These are phyloP conservation scores for Chrysophaeum taylorii DNA, from an alignment of 352 stramenopile genomes.

Conservation along the genomic window DNA sequence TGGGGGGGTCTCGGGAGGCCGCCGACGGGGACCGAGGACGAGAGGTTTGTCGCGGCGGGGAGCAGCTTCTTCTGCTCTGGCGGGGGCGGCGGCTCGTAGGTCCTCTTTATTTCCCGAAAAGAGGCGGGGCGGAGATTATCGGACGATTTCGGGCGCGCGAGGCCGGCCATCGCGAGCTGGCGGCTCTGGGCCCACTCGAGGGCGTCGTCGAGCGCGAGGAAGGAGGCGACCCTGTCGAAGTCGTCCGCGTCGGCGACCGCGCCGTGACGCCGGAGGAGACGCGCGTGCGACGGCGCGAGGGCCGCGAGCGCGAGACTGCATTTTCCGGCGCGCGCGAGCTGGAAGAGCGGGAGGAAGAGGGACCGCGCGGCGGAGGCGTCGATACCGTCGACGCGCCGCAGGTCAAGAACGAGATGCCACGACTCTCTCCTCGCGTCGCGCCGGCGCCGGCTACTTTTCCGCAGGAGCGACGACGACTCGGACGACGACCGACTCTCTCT, in stretches of 20 bases:
- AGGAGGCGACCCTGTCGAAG: not conserved
- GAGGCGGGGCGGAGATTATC: not conserved
- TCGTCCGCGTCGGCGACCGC: not conserved
- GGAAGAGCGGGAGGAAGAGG: not conserved
- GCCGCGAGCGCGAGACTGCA: not conserved
- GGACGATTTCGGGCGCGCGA: not conserved
- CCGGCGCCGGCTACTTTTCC: not conserved
- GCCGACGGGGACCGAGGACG: not conserved
- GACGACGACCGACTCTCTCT: not conserved
- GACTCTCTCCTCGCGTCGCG: not conserved
- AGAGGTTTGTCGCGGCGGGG: not conserved
- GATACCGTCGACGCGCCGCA: not conserved
- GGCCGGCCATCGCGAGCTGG: not conserved
- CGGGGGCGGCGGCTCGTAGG: too few species aligned
- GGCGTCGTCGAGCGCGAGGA: not conserved
- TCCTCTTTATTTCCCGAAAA: not conserved
- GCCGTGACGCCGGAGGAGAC: not conserved
- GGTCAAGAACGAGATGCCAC: conserved; percentile 1
- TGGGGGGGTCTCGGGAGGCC: not conserved
- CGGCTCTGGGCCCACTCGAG: not conserved
- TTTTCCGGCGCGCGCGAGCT: not conserved
- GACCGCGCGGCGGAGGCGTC: not conserved
- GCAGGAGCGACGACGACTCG: not conserved
- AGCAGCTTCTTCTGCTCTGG: not conserved
- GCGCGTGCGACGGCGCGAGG: not conserved